Evolutionary conservation across 2,329 filamentous ascomycete species (phyloP), one percentile per base, ranked within the genome.

Genomic region (Paecilomyces sp.): DNA sequence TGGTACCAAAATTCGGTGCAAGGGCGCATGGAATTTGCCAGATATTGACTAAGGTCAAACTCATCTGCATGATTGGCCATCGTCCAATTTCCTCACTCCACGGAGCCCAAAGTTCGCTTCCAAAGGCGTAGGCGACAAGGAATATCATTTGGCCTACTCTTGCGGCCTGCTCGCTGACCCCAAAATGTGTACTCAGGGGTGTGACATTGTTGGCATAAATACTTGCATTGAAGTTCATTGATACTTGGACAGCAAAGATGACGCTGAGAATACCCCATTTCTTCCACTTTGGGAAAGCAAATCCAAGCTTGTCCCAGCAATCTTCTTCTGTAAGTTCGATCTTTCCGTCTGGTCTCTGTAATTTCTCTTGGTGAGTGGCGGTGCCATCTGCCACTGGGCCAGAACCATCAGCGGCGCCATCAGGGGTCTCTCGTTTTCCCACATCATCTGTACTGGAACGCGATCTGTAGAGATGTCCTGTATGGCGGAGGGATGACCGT

Each of bases 41-140:
- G 57, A 92, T 75, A 68, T 93, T 93, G 70, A 92, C 88, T 15
- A 94, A 77, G 61, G 88, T 80, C 59, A 93, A 76, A 50, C 85
- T 89, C 33, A 84, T 75, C 77, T 92, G 90, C 61, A 93, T 81
- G 55, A 92, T 82, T 1, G 87, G 87, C 80, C 86, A 88, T 52
- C 90, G 83, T 4, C 90, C 90, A 57, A 92, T 81, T 68, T 94
- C 90, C 71, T 94, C 90, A 25, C 85, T 89, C 88, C 90, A 94
- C 0, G 90, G 90, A 0, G 90, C 90, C 90, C 90, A 94, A 0
- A 93, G 81, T 74, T 94, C 90, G 70, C 91, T 93, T 18, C 91
- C 90, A 69, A 94, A 91, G 34, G 88, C 90, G 71, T 94, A 94
- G 3, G 86, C 77, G 58, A 94, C 79, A 24, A 94, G 77, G 73